These are phyloP conservation scores for Candida hispaniensis DNA, from an alignment of 805 yeast species.

Conservation along the genomic window DNA sequence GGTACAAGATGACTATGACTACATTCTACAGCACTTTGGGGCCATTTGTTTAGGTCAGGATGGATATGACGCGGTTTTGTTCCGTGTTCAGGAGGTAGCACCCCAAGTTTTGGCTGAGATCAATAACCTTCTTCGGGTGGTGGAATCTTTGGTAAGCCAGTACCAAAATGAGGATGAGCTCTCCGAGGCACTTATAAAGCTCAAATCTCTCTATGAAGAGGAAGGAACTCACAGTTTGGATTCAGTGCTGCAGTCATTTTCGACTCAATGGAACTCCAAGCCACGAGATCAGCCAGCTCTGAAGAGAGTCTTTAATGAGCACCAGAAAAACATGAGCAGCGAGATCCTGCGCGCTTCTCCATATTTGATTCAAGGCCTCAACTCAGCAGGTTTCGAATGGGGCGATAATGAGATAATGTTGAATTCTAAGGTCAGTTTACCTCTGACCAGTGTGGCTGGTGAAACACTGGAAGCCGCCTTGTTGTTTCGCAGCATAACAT, in stretches of 20 bases:
- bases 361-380: constrained; percentile 28
- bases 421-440: constrained; percentile 15
- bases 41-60: constrained; percentile 4
- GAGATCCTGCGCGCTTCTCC: constrained; percentile 25
- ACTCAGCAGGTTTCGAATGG: constrained; percentile 20
- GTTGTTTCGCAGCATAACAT: constrained; percentile 41
- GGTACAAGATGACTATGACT: constrained; percentile 6
- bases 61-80: constrained; percentile 5
- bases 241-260: constrained; percentile 1
- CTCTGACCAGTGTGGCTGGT: constrained; percentile 13
- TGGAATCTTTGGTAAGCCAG: constrained; percentile 1
- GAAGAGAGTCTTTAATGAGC: background rate
- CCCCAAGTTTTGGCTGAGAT: constrained; percentile 3
- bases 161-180: constrained; percentile 4
- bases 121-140: constrained; percentile 7
- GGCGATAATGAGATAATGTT: constrained; percentile 1
- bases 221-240: constrained; percentile 1
- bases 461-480: constrained; percentile 55
- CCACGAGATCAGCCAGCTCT: no score
- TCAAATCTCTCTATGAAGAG: background rate
- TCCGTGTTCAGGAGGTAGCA: constrained; percentile 4
- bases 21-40: constrained; percentile 6
- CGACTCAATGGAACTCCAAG: no score
- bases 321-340: background rate
- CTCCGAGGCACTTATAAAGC: constrained; percentile 1